Evolutionary conservation across 331 rosid genomes (phyloP), one percentile per base, ranked within the genome.

Genomic region (Phaseolus coccineus): DNA sequence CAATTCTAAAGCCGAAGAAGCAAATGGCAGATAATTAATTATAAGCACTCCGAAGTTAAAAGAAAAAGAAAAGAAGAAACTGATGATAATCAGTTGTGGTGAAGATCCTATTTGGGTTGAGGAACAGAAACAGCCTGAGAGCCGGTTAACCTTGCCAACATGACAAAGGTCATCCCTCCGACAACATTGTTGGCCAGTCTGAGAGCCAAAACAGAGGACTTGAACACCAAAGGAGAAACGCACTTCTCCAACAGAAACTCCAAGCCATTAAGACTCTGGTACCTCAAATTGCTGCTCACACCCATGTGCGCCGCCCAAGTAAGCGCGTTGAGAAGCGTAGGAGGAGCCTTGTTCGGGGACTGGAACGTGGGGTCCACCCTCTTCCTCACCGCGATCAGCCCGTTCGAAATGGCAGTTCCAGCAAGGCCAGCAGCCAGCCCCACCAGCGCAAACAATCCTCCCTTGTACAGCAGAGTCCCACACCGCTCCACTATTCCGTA

Each of bases 281-380:
- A 94, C 79, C 98, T 85, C 5, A 94, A 59, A 74, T 94, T 94
- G 73, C 98, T 92, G 55, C 90, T 94, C 0, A 91, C 14, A 30
- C 97, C 97, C 98, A 92, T 92, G 68, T 94, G 98, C 30, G 83
- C 82, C 0, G 97, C 95, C 98, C 97, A 92, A 6, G 98, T 92
- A 39, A 87, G 3, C 2, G 97, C 95, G 57, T 94, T 94, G 77
- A 94, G 66, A 35, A 94, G 42, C 0, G 97, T 86, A 0, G 98
- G 97, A 0, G 98, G 98, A 6, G 97, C 58, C 79, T 91, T 94
- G 51, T 94, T 94, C 0, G 93, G 97, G 0, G 93, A 88, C 80
- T 91, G 94, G 10, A 94, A 94, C 8, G 10, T 71, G 5, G 97
- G 97, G 42, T 94, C 98, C 91, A 94, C 88, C 80, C 87, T 91